phyloP scores from a whole-genome alignment of 768 basidiomycete species.

The Lentinula edodes region DNA sequence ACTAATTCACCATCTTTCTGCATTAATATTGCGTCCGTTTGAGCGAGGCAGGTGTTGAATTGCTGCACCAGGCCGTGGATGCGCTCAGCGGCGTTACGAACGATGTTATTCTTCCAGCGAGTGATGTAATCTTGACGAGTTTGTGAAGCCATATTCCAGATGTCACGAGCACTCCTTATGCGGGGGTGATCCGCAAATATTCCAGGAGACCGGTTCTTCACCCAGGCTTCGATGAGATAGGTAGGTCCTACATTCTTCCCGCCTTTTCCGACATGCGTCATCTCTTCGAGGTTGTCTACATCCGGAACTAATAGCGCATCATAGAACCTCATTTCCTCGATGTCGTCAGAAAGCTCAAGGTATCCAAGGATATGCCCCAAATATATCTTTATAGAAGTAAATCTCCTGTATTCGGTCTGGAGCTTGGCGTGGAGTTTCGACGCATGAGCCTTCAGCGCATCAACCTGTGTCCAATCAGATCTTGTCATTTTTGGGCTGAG shows the following conservation, averaged over 20 bases:
- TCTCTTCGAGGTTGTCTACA: slow-evolving; percentile 28
- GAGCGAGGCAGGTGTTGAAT: slow-evolving; percentile 36
- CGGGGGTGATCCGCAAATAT: slow-evolving; percentile 23
- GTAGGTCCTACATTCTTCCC: slow-evolving; percentile 27
- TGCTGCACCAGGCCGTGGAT: slow-evolving; percentile 25
- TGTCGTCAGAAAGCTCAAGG: slow-evolving; percentile 35
- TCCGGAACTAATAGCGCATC: slow-evolving; percentile 40
- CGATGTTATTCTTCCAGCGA: slow-evolving; percentile 31
- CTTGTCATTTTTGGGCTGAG: slow-evolving; percentile 18
- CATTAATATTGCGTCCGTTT: slow-evolving; percentile 29
- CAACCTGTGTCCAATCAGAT: slow-evolving; percentile 35
- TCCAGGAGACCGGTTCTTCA: slow-evolving; percentile 36
- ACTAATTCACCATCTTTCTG: slow-evolving; percentile 30
- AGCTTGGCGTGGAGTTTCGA: slow-evolving; percentile 17
- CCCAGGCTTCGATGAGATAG: slow-evolving; percentile 49
- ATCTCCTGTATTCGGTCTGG: slow-evolving; percentile 21
- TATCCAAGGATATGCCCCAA: slow-evolving; percentile 31
- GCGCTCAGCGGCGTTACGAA: slow-evolving; percentile 25
- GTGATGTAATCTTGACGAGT: slow-evolving; percentile 20
- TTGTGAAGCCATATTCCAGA: slow-evolving; percentile 31
- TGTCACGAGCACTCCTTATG: slow-evolving; percentile 16
- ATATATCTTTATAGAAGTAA: slow-evolving; percentile 16
- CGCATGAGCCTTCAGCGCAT: slow-evolving; percentile 26
- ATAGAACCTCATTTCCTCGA: slow-evolving; percentile 35
- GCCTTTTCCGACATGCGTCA: slow-evolving; percentile 34